Percentiles rank a stretch among this genome's conserved stretches.
Evolutionary conservation across 768 basidiomycete species (phyloP).

Genomic region (Tulasnella sp.): DNA sequence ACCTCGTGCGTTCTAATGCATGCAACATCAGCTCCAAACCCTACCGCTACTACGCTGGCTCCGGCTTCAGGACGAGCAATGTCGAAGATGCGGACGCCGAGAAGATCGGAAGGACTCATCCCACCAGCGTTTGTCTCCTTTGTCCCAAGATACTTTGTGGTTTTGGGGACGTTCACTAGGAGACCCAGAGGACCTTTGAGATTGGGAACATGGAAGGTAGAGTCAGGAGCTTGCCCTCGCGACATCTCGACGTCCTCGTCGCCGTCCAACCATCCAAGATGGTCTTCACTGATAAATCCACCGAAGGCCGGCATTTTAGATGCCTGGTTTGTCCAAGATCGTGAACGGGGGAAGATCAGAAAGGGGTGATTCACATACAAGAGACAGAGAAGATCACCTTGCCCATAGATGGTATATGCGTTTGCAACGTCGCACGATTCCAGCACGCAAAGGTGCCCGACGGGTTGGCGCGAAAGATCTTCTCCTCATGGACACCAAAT

Average conservation of each 20-base stretch:
- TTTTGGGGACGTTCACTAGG: not conserved
- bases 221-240: not conserved
- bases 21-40: not conserved
- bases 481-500: too few relatives aligned
- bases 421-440: too few relatives aligned
- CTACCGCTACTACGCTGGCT: slow-evolving; percentile 1
- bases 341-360: too few relatives aligned
- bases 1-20: not conserved
- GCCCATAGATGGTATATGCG: too few relatives aligned
- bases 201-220: not conserved
- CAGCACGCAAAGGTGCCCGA: too few relatives aligned
- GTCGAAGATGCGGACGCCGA: not conserved
- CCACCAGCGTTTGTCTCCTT: not conserved
- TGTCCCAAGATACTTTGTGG: not conserved
- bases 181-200: not conserved
- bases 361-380: too few relatives aligned
- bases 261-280: too few relatives aligned
- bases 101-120: not conserved
- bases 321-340: too few relatives aligned
- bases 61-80: not conserved
- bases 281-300: too few relatives aligned
- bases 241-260: not conserved
- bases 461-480: too few relatives aligned
- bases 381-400: too few relatives aligned
- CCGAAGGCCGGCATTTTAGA: too few relatives aligned